Evolutionary conservation across 495 filamentous ascomycete species (phyloP).

Genomic region (Astrothelium macrocarpum): DNA sequence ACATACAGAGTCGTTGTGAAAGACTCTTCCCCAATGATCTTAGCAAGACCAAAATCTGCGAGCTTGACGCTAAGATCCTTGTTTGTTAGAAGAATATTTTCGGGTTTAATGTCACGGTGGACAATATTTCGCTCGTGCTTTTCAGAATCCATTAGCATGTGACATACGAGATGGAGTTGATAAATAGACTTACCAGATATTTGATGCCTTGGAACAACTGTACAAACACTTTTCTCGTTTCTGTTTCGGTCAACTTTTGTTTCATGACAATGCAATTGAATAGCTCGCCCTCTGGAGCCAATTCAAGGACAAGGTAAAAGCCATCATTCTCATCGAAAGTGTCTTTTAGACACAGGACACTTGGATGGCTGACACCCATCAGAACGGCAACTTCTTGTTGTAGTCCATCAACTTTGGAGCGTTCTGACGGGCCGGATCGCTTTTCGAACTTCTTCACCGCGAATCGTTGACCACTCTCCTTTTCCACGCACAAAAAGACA

Average conservation of each 20-base stretch:
- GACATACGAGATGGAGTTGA: neutral
- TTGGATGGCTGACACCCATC: conserved; percentile 94
- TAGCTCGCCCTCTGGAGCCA: conserved; percentile 84
- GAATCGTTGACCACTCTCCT: conserved; percentile 67
- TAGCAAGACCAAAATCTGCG: conserved; percentile 94
- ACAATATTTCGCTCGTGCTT: conserved; percentile 97
- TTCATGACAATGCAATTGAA: conserved; percentile 91
- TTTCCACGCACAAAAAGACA: conserved; percentile 85
- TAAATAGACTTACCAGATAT: conserved; percentile 61
- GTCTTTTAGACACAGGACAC: conserved; percentile 86
- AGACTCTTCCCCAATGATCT: conserved; percentile 97
- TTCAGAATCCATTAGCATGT: conserved; percentile 25
- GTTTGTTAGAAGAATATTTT: conserved; percentile 89
- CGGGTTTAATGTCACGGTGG: conserved; percentile 97
- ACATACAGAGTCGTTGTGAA: conserved; percentile 88
- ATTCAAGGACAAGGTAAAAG: conserved; percentile 85
- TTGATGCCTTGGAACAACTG: conserved; percentile 92
- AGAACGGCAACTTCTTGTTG: conserved; percentile 94
- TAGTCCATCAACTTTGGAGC: conserved; percentile 69
- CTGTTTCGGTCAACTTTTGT: conserved; percentile 71
- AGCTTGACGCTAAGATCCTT: conserved; percentile 80
- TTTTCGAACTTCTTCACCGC: conserved; percentile 94
- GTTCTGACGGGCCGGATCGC: conserved; percentile 64
- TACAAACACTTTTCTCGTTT: conserved; percentile 75
- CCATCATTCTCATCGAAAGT: conserved; percentile 87